Evolutionary conservation across 306 rosid species (phyloP), one percentile per base, ranked within the genome.

Genomic region (Corylus heterophylla): DNA sequence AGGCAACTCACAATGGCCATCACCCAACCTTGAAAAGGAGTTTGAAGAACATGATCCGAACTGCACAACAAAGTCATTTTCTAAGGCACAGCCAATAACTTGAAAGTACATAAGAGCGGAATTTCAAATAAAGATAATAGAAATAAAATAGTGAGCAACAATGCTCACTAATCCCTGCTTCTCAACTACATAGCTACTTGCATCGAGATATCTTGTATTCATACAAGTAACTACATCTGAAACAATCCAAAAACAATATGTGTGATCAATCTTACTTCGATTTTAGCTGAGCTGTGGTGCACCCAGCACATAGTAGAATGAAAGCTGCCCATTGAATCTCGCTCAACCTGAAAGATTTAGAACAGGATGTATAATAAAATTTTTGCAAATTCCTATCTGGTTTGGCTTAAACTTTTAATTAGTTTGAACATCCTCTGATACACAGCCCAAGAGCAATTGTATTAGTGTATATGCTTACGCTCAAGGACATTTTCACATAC

Each of bases 311-410:
- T 31, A 95, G 91, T 47, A 95, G 88, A 85, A 95, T 81, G 90
- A 93, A 95, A 80, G 99, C 99, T 14, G 98, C 99, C 98, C 98
- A 95, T 75, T 92, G 99, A 87, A 90, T 90, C 86, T 95, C 92
- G 75, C 96, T 95, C 87, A 95, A 88, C 93, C 98, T 95, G 92
- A 82, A 86, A 81, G 44, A 3, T 66, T 52, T 72, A 78, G 69
- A 85, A 75, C 73, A 88, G 71, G 74, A 75, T 39, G 37, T 47
- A 25, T 14, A 74, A 73, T 55, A 78, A 45, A 48, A 52, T 20
- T 10, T 59, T 70, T 51, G 62, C 14, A 55, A 44, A 52, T 1
- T 35, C 62, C 66, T 31, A 1, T 42, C 39, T 64, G 69, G 70
- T 64, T 61, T 29, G 20, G 66, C 49, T 50, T 29, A 50, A 31